Evolutionary conservation across 2,329 filamentous ascomycete species (phyloP).

Genomic region (Talaromyces sp.): DNA sequence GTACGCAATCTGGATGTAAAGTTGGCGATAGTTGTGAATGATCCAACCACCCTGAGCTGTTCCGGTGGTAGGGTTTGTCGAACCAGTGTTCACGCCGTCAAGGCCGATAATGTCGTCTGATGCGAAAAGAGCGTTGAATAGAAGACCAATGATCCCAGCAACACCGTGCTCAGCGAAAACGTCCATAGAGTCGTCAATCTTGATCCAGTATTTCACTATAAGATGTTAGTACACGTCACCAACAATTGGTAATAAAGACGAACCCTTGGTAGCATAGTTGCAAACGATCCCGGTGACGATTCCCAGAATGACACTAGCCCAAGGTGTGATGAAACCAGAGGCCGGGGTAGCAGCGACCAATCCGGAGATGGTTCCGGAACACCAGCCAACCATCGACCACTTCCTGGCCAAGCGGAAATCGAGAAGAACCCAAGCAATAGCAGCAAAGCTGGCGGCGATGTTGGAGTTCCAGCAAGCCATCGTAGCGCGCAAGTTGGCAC

Average conservation of each 20-base stretch:
- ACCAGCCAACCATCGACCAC: conserved; percentile 93
- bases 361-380: conserved; percentile 80
- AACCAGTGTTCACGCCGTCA: conserved; percentile 59
- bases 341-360: conserved; percentile 84
- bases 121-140: conserved; percentile 73
- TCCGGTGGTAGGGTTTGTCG: conserved; percentile 39
- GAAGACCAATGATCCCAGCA: conserved; percentile 75
- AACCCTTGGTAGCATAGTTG: conserved; percentile 86
- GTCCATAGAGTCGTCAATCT: conserved; percentile 82
- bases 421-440: conserved; percentile 89
- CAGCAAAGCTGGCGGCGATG: conserved; percentile 84
- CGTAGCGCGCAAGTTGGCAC: conserved; percentile 85
- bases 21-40: conserved; percentile 65
- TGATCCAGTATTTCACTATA: conserved; percentile 67
- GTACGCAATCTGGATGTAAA: conserved; percentile 68
- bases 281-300: conserved; percentile 63
- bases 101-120: conserved; percentile 70
- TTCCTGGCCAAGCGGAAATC: conserved; percentile 93
- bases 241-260: conserved; percentile 38
- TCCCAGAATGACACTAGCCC: conserved; percentile 60
- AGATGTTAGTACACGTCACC: conserved; percentile 11
- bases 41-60: conserved; percentile 61
- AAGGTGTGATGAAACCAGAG: conserved; percentile 71
- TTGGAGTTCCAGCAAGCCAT: conserved; percentile 99
- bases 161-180: conserved; percentile 87